A percentile compares a stretch with the other conserved stretches of the same genome.
phyloP scores from a whole-genome alignment of 2,329 filamentous ascomycete genomes.

The Botrytis medusae region DNA sequence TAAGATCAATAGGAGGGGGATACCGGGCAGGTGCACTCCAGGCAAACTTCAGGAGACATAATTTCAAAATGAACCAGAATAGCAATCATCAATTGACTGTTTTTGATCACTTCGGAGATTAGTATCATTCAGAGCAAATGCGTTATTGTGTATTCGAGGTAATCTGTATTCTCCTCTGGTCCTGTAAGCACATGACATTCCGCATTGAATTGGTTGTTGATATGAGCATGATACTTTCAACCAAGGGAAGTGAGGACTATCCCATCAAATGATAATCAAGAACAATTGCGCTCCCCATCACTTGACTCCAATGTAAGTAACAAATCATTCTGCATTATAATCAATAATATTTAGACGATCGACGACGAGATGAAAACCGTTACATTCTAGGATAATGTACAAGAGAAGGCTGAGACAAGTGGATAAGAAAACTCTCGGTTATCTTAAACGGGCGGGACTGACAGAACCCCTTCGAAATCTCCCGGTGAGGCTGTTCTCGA shows the following conservation, averaged over 20 bases:
- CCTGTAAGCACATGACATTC: not conserved
- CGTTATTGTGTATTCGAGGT: not conserved
- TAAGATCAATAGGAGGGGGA: not conserved
- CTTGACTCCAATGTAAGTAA: not conserved
- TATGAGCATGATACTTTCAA: not conserved
- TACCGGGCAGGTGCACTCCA: not conserved
- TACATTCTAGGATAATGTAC: not conserved
- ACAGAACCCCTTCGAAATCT: not conserved
- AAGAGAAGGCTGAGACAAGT: slow-evolving; percentile 10
- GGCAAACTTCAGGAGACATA: not conserved
- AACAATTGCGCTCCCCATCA: not conserved
- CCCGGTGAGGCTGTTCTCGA: slow-evolving; percentile 11
- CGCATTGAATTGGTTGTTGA: not conserved
- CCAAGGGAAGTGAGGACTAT: not conserved
- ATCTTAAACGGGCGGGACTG: not conserved
- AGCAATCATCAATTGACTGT: not conserved
- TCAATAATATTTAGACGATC: not conserved
- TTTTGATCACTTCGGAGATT: not conserved
- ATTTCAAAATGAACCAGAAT: not conserved
- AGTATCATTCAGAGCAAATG: not conserved
- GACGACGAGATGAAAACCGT: not conserved
- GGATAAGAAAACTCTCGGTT: slow-evolving; percentile 5
- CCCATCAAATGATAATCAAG: not conserved
- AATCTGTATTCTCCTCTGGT: not conserved
- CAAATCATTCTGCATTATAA: not conserved